Evolutionary conservation across 179 eudicot genomes (phyloP), one percentile per base, ranked within the genome.

Genomic region (Sideroxylon spinosum): DNA sequence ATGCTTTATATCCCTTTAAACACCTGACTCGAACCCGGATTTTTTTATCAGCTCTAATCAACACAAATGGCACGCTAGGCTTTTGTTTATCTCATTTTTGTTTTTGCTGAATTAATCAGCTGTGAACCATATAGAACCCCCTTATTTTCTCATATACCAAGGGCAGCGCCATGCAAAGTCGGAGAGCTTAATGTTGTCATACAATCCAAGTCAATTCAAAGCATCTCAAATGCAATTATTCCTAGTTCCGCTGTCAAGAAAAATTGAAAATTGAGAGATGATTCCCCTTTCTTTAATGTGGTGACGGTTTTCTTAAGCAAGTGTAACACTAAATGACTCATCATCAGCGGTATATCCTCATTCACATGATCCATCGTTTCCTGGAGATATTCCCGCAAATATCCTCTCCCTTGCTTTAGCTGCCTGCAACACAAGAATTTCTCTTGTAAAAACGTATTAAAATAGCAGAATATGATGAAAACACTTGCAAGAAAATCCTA

Each of bases 381-480:
- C 52, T 16, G 66, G 60, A 44, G 79, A 67, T 50, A n/a, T 68
- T 52, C 73, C 79, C 50, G 70, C 72, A 23, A 78, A 75, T 53
- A 85, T 20, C 75, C 89, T 85, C 82, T 83, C 86, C 78, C 83
- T 82, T 67, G 87, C 89, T 71, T 79, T 81, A 0, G n/a, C 53
- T 65, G 86, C 87, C 87, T 87, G 84, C 76, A 81, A 14, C 66
- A 49, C 22, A 22, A 25, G 20, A 68, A n/a, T 48, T 46, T 17
- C 7, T 13, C 20, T 14, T 14, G 48, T 9, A 44, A 44, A 57
- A 62, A 6, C 0, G 9, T 19, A 46, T 61, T 5, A 63, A 61
- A 17, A 66, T 7, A 46, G 17, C 29, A 44, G 4, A 77, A 32
- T 32, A 14, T 13, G 19, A 49, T 26, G 44, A 68, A 53, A 1